Base-by-base conservation (phyloP, 371 early-diverging fungal genomes). In the Mortierella sp. region DNA sequence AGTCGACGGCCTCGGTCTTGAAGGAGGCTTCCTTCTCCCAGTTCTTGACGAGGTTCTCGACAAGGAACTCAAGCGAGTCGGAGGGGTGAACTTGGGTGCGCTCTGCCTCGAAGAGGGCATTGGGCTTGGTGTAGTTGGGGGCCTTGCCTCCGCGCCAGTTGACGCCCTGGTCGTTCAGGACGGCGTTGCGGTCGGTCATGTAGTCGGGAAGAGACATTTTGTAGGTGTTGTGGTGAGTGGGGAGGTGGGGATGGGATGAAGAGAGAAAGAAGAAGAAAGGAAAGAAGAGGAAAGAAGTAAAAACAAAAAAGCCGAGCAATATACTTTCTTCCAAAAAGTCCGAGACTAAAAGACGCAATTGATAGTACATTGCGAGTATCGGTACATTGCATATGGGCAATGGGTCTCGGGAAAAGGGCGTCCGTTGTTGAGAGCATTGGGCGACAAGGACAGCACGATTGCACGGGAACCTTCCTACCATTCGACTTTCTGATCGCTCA, bases 21-120 rank as follows among this genome's bases (percentile, higher is more conserved):
- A 89, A 91, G 21, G 91, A 91, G 79, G 89, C 89, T 77, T 91
- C 91, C 81, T 91, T 91, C 76, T 91, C 91, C 91, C 91, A 91
- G 82, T 91, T 91, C 90, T 91, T 91, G 78, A 91, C 91, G 49
- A 91, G 81, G 72, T 91, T 91, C 38, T 89, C 89, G 4, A 90
- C 90, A 27, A 91, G 88, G 86, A 85, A 87, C 74, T 83, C 87
- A 54, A 91, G 83, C 35, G 90, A 90, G 4, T 90, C 91, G 77
- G 89, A 89, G 29, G 83, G 82, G 58, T 91, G 91, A 65, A 41
- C 76, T 16, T 80, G 77, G n/a, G 90, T 76, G 71, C 80, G 88
- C 87, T 90, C 91, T 70, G 78, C 75, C 38, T 89, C 90, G 78
- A 84, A 91, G 46, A 85, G 80, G 48, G 88, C 86, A 60, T 91